phyloP scores from a whole-genome alignment of 2,329 filamentous ascomycete genomes.

The Berkeleyomyces basicola region DNA sequence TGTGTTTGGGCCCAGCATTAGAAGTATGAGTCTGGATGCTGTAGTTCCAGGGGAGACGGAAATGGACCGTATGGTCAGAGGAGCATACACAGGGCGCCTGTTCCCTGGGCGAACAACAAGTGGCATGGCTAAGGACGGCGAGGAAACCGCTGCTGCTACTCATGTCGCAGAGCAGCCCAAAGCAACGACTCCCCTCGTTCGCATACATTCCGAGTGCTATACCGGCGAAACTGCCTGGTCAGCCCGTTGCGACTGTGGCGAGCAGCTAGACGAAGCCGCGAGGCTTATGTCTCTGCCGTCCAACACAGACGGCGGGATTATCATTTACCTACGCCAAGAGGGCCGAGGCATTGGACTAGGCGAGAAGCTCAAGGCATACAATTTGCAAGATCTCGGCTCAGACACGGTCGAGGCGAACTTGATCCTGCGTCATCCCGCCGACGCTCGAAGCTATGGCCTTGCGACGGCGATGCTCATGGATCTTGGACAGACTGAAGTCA shows the following conservation, averaged over 20 bases:
- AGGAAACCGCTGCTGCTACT: not conserved
- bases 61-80: slow-evolving; percentile 81
- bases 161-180: not conserved
- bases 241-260: slow-evolving; percentile 90
- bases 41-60: slow-evolving; percentile 63
- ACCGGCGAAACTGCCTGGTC: slow-evolving; percentile 98
- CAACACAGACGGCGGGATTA: slow-evolving; percentile 58
- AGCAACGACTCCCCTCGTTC: slow-evolving; percentile 47
- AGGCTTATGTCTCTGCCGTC: slow-evolving; percentile 68
- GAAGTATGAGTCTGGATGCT: slow-evolving; percentile 55
- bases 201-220: slow-evolving; percentile 97
- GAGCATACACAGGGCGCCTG: slow-evolving; percentile 77
- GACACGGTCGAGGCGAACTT: slow-evolving; percentile 96
- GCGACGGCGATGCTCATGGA: slow-evolving; percentile 89
- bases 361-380: slow-evolving; percentile 96
- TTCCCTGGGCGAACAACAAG: slow-evolving; percentile 72
- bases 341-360: slow-evolving; percentile 87
- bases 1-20: slow-evolving; percentile 78
- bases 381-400: slow-evolving; percentile 88
- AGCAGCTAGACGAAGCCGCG: slow-evolving; percentile 92
- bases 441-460: slow-evolving; percentile 88
- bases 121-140: slow-evolving; percentile 30
- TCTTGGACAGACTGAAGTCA: slow-evolving; percentile 60
- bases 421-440: slow-evolving; percentile 76
- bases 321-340: slow-evolving; percentile 91